These are phyloP conservation scores for Kickxella alabastrina DNA, from an alignment of 192 early-diverging fungal genomes.

Conservation along the genomic window DNA sequence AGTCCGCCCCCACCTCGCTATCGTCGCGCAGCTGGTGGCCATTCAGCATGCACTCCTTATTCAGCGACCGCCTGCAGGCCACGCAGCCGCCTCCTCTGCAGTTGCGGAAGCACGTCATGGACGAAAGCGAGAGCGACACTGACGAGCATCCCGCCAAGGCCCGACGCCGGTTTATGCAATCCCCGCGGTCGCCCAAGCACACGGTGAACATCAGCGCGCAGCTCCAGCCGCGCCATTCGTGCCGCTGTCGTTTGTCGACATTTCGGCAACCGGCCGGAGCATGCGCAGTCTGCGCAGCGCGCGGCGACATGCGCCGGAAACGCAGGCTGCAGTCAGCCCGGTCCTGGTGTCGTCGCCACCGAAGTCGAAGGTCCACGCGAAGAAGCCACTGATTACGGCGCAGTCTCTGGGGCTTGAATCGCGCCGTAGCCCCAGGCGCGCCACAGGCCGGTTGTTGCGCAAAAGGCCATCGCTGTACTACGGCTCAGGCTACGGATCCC, in stretches of 20 bases:
- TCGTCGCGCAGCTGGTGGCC: slow-evolving; percentile 35
- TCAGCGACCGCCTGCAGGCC: not conserved
- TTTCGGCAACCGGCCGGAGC: slow-evolving; percentile 18
- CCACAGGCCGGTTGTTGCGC: not conserved
- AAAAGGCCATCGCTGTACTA: slow-evolving; percentile 28
- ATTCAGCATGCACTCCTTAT: slow-evolving; percentile 20
- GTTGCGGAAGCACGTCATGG: not conserved
- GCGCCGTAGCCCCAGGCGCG: slow-evolving; percentile 17
- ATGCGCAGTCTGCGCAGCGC: slow-evolving; percentile 3
- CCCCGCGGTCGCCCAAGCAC: not conserved
- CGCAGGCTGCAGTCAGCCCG: too few relatives aligned
- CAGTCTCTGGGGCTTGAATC: slow-evolving; percentile 33
- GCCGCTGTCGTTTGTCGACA: slow-evolving; percentile 35
- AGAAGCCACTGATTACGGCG: slow-evolving; percentile 29
- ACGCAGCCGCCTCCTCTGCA: not conserved
- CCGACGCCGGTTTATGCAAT: not conserved
- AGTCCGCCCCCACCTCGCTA: not conserved
- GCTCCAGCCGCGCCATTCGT: slow-evolving; percentile 10
- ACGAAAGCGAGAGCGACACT: not conserved
- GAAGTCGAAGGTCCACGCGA: too few relatives aligned
- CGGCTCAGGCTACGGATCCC: slow-evolving; percentile 36
- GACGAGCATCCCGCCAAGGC: slow-evolving; percentile 1
- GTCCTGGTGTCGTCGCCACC: too few relatives aligned
- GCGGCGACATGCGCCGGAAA: slow-evolving; percentile 5
- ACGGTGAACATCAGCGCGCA: not conserved